Evolutionary conservation across 345 rosid species (phyloP), one percentile per base, ranked within the genome.

Genomic region (Salix arbutifolia): DNA sequence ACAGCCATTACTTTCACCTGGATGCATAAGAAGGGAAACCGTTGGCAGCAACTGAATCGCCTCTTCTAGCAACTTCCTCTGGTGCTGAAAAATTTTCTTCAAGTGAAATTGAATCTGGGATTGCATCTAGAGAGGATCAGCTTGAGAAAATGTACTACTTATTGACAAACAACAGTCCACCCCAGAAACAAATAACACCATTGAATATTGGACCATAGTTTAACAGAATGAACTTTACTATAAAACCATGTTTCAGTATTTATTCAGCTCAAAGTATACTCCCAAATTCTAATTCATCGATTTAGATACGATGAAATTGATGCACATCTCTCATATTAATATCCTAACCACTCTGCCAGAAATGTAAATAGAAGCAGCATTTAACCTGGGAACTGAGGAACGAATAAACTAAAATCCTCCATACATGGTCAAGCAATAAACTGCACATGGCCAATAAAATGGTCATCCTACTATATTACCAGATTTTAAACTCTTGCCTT

Each of bases 21-120:
- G 79, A 84, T 75, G 84, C 86, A 33, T 84, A 79, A 84, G 89
- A 77, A n/a, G 86, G 88, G 72, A 82, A 80, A 75, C 92, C 89
- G 74, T 88, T 88, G n/a, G 81, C 74, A 83, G 81, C 50, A 68
- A 77, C 71, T 56, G 72, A 71, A 73, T 77, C 83, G 4, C 72
- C 87, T 58, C 35, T 79, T 37, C 65, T 85, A 35, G 75, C 79
- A 70, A 68, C 86, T 79, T 88, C 88, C 74, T 81, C 83, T 35
- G 80, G 76, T 56, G 87, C 65, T 46, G 64, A 69, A 71, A 19
- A 61, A 67, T 68, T 82, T 26, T 26, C 78, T 74, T 87, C 87
- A 66, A 72, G 85, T 62, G 76, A 76, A 69, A 81, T 77, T 76
- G 87, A 77, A 77, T 76, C 91, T 83, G 79, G 65, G 71, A 84